Evolutionary conservation across 768 basidiomycete species (phyloP).

Genomic region (Botryobasidium botryosum): DNA sequence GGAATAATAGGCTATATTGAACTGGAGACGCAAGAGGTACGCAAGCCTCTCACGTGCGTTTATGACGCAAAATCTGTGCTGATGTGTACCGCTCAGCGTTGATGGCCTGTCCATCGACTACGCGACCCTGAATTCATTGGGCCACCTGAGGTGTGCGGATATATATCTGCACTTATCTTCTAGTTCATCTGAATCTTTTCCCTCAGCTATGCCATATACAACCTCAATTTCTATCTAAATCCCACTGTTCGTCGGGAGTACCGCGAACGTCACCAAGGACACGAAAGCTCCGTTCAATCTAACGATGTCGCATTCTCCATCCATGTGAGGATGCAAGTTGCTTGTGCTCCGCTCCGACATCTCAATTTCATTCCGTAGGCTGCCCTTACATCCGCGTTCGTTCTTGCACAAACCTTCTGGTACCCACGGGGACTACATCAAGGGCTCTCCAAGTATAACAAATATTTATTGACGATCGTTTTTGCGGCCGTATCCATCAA

Average conservation of each 20-base stretch:
- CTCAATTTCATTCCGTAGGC: not conserved
- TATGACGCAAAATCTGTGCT: too few species aligned
- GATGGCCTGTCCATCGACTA: conserved; percentile 24
- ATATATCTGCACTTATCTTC: not conserved
- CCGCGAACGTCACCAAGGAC: conserved; percentile 20
- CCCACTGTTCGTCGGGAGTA: conserved; percentile 21
- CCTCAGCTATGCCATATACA: conserved; percentile 19
- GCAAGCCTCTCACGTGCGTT: conserved; percentile 12
- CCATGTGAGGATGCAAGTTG: conserved; percentile 15
- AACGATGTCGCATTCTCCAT: conserved; percentile 26
- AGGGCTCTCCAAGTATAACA: conserved; percentile 9
- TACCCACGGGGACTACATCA: conserved; percentile 16
- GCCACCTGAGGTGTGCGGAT: conserved; percentile 8
- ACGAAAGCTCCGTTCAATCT: conserved; percentile 19
- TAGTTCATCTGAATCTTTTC: too few species aligned
- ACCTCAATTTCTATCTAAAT: conserved; percentile 18
- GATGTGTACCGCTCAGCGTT: too few species aligned
- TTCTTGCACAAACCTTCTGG: conserved; percentile 20
- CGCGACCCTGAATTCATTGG: conserved; percentile 23
- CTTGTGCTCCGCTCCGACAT: too few species aligned
- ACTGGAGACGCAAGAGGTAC: conserved; percentile 20
- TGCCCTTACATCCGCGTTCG: not conserved
- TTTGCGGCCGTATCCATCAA: conserved; percentile 14
- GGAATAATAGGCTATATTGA: too few species aligned
- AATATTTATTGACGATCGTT: conserved; percentile 14